Evolutionary conservation across 495 filamentous ascomycete genomes (phyloP), one percentile per base, ranked within the genome.

Genomic region (Bombardia bombarda): DNA sequence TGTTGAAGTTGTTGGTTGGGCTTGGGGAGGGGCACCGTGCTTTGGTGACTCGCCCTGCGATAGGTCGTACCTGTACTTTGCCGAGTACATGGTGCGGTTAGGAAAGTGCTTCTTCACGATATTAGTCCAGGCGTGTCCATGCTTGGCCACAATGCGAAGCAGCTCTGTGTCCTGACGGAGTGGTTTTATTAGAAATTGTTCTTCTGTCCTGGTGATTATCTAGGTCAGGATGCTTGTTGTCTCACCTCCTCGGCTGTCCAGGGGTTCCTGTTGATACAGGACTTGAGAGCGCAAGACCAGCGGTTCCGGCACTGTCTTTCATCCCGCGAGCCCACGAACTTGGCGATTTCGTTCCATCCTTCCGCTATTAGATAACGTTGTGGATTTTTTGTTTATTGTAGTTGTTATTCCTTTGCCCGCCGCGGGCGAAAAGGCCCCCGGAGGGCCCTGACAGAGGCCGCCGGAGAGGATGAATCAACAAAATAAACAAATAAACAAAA

Each of bases 301-400:
- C 60, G 45, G 49, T 63, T 63, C 54, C 50, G 56, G 28, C 60
- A 63, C 38, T 63, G 60, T 31, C 61, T 58, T 3, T 58, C 60
- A 23, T 63, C 61, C 9, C 60, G 46, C 4, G 58, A 53, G 7
- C 53, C 53, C 1, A 63, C 60, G 0, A 40, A 49, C 20, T 47
- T 46, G 18, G 60, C 52, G 10, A 63, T 54, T 46, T 57, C 57
- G 38, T 51, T 57, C 60, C 60, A 68, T 69, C 66, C 28, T 69
- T 65, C 8, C 47, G 34, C 2, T 56, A 62, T 65, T 65, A 69
- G 2, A 62, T 52, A 26, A 65, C 66, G 40, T 64, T 66, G 9
- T 59, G 49, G n/a, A 66, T 59, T 2, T 56, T 61, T 36, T 58
- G 46, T 30, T 13, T 13, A 41, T 62, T n/a, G n/a, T n/a, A n/a